These are phyloP conservation scores for Zygoascus tannicola DNA, from an alignment of 805 yeast species.

Conservation along the genomic window DNA sequence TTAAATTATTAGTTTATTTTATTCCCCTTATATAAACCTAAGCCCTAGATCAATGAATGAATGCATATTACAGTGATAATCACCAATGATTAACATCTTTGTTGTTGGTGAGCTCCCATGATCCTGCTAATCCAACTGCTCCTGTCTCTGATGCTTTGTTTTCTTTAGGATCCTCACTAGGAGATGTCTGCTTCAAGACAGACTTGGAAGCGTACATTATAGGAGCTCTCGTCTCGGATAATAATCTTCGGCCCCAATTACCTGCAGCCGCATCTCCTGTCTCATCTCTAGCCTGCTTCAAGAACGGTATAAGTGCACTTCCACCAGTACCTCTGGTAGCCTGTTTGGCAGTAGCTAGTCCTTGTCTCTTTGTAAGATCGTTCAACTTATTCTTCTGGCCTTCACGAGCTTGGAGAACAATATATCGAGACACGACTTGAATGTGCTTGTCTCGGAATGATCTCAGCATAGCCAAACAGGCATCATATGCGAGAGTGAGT, in stretches of 20 bases:
- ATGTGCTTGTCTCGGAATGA: conserved; percentile 87
- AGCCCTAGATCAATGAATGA: too few species aligned
- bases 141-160: background rate
- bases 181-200: background rate
- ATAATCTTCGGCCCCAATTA: conserved; percentile 68
- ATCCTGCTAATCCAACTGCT: conserved; percentile 12
- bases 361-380: conserved; percentile 47
- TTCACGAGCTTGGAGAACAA: conserved; percentile 66
- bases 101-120: conserved; percentile 12
- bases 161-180: background rate
- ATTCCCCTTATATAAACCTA: too few species aligned
- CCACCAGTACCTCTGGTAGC: conserved; percentile 88
- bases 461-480: conserved; percentile 80
- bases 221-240: conserved; percentile 18
- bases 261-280: conserved; percentile 93
- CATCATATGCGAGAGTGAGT: conserved; percentile 68
- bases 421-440: conserved; percentile 82
- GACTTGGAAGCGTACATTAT: background rate
- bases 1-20: too few species aligned
- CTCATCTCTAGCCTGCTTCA: conserved; percentile 93
- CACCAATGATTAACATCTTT: conserved; percentile 13
- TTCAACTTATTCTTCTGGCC: conserved; percentile 37
- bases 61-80: too few species aligned
- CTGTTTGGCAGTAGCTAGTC: conserved; percentile 39
- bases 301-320: conserved; percentile 79